Conservation (phyloP, 176 grass and related monocot species). For the Triticum timopheevii region DNA sequence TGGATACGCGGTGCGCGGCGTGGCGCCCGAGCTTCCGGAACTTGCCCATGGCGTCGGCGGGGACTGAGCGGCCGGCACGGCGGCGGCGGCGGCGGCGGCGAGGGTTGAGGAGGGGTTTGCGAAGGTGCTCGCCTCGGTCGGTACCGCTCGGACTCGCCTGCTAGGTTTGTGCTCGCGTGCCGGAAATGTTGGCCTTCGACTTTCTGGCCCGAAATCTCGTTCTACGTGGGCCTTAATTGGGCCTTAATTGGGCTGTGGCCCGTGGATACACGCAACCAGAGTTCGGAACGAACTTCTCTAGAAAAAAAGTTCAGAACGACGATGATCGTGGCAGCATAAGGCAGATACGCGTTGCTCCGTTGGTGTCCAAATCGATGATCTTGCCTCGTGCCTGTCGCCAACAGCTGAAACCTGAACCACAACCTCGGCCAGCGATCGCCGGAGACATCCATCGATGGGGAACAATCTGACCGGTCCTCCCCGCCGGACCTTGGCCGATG, state of each 20-base stretch:
- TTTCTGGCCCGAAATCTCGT: background rate
- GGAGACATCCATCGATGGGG: background rate
- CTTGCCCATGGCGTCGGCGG: conserved; percentile 47
- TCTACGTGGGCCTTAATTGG: fast-evolving
- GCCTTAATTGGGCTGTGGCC: background rate
- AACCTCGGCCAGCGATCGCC: background rate
- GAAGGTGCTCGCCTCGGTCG: background rate
- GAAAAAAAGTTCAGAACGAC: background rate
- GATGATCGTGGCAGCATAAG: background rate
- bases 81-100: conserved; percentile 54
- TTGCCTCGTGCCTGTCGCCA: background rate
- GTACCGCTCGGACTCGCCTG: background rate
- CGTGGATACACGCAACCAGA: background rate
- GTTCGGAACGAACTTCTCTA: background rate
- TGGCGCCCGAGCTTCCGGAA: conserved; percentile 78
- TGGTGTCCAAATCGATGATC: background rate
- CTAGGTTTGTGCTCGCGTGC: conserved; percentile 12
- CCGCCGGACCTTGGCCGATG: background rate
- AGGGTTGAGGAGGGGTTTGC: conserved; percentile 31
- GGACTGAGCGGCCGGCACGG: conserved; percentile 24
- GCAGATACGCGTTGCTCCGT: too few relatives aligned
- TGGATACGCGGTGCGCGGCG: conserved; percentile 56
- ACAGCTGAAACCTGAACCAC: background rate
- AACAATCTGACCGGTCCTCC: background rate
- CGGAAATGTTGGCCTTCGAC: too few relatives aligned